These are phyloP conservation scores for Rosa rugosa DNA, from an alignment of 306 rosid genomes.

Conservation along the genomic window DNA sequence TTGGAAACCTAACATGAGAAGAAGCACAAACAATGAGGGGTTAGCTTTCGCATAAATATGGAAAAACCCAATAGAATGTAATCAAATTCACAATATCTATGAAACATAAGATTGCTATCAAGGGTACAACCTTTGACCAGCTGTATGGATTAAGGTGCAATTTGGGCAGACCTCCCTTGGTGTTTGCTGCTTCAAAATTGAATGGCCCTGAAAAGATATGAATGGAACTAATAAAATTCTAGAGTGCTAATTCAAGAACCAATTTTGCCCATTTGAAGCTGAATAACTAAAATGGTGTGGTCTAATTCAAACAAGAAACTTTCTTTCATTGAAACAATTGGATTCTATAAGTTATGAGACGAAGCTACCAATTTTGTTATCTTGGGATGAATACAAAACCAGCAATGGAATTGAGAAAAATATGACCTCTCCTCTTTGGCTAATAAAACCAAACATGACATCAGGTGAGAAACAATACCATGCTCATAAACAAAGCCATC, in stretches of 20 bases:
- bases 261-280: neutral
- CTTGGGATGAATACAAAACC: neutral
- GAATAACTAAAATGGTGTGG: neutral
- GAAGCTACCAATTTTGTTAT: neutral
- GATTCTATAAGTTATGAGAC: neutral
- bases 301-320: neutral
- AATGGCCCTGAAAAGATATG: conserved; percentile 71
- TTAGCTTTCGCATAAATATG: neutral
- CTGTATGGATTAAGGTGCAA: conserved; percentile 86
- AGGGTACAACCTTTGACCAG: conserved; percentile 78
- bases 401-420: neutral
- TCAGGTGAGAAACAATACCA: conserved; percentile 42
- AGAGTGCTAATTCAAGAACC: neutral
- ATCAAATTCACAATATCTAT: conserved; percentile 3
- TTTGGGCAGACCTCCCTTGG: conserved; percentile 49
- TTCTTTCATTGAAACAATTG: neutral
- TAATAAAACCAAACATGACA: neutral
- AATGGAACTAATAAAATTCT: neutral
- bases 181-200: conserved; percentile 66
- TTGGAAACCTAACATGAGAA: conserved; percentile 69
- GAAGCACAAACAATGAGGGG: neutral
- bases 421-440: neutral
- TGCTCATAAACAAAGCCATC: conserved; percentile 98
- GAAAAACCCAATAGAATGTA: neutral
- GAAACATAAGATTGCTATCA: conserved; percentile 8